phyloP scores from a whole-genome alignment of 495 filamentous ascomycete genomes.

The Penicillium desertorum region DNA sequence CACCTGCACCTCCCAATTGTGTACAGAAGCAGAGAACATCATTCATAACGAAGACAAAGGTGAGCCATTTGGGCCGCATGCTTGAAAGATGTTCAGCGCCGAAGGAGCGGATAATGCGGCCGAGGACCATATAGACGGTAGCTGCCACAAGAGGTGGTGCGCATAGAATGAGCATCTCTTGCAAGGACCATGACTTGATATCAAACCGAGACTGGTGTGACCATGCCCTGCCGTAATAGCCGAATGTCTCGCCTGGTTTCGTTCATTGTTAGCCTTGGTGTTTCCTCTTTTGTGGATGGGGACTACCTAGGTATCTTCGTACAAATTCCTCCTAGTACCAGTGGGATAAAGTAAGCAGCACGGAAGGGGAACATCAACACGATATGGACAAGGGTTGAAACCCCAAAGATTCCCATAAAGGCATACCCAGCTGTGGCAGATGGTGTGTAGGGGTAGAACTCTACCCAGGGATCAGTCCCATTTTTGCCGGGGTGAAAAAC shows the following conservation, averaged over 20 bases:
- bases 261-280: not conserved
- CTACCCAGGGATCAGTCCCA: slow-evolving; percentile 35
- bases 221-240: slow-evolving; percentile 49
- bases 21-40: slow-evolving; percentile 37
- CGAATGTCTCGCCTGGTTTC: slow-evolving; percentile 44
- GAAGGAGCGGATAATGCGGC: slow-evolving; percentile 49
- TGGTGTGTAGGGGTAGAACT: slow-evolving; percentile 51
- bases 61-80: slow-evolving; percentile 30
- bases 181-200: slow-evolving; percentile 39
- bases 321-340: slow-evolving; percentile 59
- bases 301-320: slow-evolving; percentile 29
- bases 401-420: slow-evolving; percentile 50
- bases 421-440: slow-evolving; percentile 46
- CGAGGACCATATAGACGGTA: slow-evolving; percentile 61
- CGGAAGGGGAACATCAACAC: slow-evolving; percentile 43
- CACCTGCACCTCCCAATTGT: slow-evolving; percentile 41
- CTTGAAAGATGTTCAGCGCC: slow-evolving; percentile 43
- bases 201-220: slow-evolving; percentile 30
- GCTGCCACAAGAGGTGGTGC: slow-evolving; percentile 52
- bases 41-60: slow-evolving; percentile 39
- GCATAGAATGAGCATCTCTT: slow-evolving; percentile 48
- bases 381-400: slow-evolving; percentile 41
- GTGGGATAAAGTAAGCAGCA: slow-evolving; percentile 56
- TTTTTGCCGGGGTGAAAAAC: slow-evolving; percentile 35
- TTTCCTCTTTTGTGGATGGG: not conserved